These are phyloP conservation scores for Malassezia sp. DNA, from an alignment of 1,284 basidiomycete genomes.

Conservation along the genomic window DNA sequence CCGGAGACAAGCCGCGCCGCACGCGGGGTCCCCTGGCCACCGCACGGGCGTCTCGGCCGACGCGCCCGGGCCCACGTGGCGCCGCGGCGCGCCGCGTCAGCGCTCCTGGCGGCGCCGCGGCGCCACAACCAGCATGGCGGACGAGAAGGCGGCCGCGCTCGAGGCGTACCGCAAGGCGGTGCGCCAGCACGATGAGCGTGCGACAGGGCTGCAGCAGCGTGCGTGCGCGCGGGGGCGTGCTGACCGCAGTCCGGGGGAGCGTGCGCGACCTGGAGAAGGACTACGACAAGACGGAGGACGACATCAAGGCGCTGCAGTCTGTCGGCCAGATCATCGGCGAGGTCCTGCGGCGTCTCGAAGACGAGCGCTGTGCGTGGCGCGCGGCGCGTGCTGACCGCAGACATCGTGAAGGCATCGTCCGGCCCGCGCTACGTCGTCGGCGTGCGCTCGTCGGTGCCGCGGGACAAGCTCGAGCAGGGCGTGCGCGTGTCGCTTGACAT, in stretches of 20 bases:
- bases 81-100: neutral
- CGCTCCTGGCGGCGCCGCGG: neutral
- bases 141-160: slow-evolving; percentile 21
- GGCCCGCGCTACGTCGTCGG: slow-evolving; percentile 99
- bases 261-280: slow-evolving; percentile 71
- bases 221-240: slow-evolving; percentile 6
- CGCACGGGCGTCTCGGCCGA: slow-evolving; percentile 5
- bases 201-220: slow-evolving; percentile 37
- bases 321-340: slow-evolving; percentile 99
- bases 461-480: slow-evolving; percentile 79
- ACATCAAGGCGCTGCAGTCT: slow-evolving; percentile 96
- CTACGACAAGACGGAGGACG: slow-evolving; percentile 92
- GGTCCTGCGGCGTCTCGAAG: slow-evolving; percentile 95
- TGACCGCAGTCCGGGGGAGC: slow-evolving; percentile 27
- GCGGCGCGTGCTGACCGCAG: slow-evolving; percentile 49
- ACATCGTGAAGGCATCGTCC: slow-evolving; percentile 97
- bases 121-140: slow-evolving; percentile 19
- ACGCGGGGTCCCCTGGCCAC: neutral
- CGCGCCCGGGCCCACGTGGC: neutral
- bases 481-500: slow-evolving; percentile 96
- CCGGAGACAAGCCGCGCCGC: neutral
- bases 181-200: slow-evolving; percentile 51
- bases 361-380: slow-evolving; percentile 72
- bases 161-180: slow-evolving; percentile 36
- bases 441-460: slow-evolving; percentile 82